Evolutionary conservation across 768 basidiomycete species (phyloP).

Genomic region (Tricholoma hemisulphureum): DNA sequence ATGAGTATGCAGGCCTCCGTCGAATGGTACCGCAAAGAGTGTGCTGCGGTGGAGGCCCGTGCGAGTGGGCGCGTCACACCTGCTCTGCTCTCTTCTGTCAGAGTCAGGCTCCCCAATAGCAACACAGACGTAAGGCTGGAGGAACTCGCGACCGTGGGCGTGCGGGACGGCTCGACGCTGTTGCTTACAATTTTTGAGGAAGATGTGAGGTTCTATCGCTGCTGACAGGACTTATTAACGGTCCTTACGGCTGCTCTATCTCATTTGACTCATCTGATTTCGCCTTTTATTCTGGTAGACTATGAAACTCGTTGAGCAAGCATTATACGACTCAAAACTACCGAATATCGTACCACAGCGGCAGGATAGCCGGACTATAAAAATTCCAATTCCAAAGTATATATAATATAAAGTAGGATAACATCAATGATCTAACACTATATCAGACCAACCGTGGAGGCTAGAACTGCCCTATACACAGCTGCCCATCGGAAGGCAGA

Average conservation of each 20-base stretch:
- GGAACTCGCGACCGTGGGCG: conserved; percentile 77
- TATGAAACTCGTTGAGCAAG: conserved; percentile 72
- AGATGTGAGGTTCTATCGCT: conserved; percentile 49
- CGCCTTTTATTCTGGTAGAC: conserved; percentile 49
- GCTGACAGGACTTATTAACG: not conserved
- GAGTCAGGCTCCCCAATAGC: conserved; percentile 48
- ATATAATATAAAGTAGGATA: conserved; percentile 9
- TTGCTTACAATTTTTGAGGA: conserved; percentile 79
- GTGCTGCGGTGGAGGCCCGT: conserved; percentile 67
- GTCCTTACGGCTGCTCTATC: not conserved
- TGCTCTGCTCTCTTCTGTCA: conserved; percentile 64
- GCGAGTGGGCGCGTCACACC: conserved; percentile 78
- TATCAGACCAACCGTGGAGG: conserved; percentile 73
- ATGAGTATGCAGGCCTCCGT: conserved; percentile 60
- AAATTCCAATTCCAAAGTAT: conserved; percentile 79
- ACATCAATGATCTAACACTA: not conserved
- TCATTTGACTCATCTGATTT: conserved; percentile 13
- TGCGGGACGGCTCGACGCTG: conserved; percentile 72
- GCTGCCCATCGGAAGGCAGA: conserved; percentile 66
- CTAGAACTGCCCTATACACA: conserved; percentile 53
- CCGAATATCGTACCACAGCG: conserved; percentile 72
- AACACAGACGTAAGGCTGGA: conserved; percentile 49
- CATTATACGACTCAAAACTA: conserved; percentile 71
- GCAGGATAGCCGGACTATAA: conserved; percentile 68
- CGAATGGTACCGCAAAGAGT: conserved; percentile 78